phyloP scores from a whole-genome alignment of 2,329 filamentous ascomycete genomes.

The Thielaviopsis euricoi region DNA sequence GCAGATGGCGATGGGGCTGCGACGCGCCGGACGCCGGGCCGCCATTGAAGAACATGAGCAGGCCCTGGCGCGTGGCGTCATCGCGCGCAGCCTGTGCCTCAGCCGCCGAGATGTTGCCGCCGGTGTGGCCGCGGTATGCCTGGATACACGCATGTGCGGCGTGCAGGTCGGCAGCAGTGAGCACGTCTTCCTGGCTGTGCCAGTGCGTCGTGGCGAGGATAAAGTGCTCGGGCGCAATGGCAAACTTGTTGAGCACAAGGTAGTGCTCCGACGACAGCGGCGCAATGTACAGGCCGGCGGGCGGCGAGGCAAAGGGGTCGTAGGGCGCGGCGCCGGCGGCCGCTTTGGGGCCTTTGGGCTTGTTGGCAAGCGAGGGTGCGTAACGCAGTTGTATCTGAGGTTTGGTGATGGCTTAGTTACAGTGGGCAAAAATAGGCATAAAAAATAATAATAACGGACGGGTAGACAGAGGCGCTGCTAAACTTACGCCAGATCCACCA shows the following conservation, averaged over 20 bases:
- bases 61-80: conserved; percentile 16
- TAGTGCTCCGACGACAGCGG: conserved; percentile 37
- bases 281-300: conserved; percentile 35
- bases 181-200: conserved; percentile 45
- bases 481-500: conserved; percentile 27
- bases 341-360: conserved; percentile 32
- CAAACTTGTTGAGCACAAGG: conserved; percentile 61
- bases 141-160: conserved; percentile 45
- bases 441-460: too few species aligned
- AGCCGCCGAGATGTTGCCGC: conserved; percentile 12
- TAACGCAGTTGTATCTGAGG: conserved; percentile 57
- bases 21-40: conserved; percentile 52
- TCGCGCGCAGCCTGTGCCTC: conserved; percentile 1
- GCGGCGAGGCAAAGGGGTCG: conserved; percentile 46
- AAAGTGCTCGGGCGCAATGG: conserved; percentile 53
- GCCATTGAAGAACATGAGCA: conserved; percentile 57
- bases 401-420: not conserved
- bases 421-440: too few species aligned
- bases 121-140: conserved; percentile 28
- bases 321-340: conserved; percentile 20
- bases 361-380: conserved; percentile 50
- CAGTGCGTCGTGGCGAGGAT: conserved; percentile 51
- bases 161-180: conserved; percentile 43
- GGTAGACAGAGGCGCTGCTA: too few species aligned
- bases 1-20: conserved; percentile 55